Conservation (phyloP, 2,329 filamentous ascomycete species). For the Fusarium metavorans region DNA sequence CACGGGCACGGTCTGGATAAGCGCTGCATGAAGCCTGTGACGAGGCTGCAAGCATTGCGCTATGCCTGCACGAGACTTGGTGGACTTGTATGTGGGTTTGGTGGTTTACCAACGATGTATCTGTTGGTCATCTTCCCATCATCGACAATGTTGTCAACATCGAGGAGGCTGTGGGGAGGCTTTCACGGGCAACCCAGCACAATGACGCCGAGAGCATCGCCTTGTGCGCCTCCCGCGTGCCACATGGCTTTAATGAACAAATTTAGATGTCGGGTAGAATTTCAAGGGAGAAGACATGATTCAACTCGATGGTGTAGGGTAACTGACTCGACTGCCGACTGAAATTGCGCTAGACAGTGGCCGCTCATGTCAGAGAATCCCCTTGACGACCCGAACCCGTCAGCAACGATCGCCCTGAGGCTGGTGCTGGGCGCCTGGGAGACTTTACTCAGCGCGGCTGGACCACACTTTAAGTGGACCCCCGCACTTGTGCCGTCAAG, state of each 20-base stretch:
- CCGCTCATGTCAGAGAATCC: not conserved
- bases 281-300: not conserved
- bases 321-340: not conserved
- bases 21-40: not conserved
- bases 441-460: conserved; percentile 17
- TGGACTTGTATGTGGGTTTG: not conserved
- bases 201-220: not conserved
- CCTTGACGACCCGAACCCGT: not conserved
- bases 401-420: conserved; percentile 38
- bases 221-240: not conserved
- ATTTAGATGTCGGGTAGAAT: not conserved
- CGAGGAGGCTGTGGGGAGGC: not conserved
- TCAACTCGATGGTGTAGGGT: not conserved
- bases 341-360: not conserved
- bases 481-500: conserved; percentile 10
- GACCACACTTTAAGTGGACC: conserved; percentile 32
- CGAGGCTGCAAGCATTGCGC: not conserved
- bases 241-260: not conserved
- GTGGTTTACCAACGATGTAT: not conserved
- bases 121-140: not conserved
- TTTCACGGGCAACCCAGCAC: not conserved
- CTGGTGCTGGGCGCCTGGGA: conserved; percentile 26
- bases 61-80: not conserved
- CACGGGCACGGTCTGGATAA: not conserved
- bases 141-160: not conserved